A percentile compares a stretch with the other conserved stretches of the same genome.
Evolutionary conservation across 192 early-diverging fungal genomes (phyloP).

Genomic region (Coemansia sp.): DNA sequence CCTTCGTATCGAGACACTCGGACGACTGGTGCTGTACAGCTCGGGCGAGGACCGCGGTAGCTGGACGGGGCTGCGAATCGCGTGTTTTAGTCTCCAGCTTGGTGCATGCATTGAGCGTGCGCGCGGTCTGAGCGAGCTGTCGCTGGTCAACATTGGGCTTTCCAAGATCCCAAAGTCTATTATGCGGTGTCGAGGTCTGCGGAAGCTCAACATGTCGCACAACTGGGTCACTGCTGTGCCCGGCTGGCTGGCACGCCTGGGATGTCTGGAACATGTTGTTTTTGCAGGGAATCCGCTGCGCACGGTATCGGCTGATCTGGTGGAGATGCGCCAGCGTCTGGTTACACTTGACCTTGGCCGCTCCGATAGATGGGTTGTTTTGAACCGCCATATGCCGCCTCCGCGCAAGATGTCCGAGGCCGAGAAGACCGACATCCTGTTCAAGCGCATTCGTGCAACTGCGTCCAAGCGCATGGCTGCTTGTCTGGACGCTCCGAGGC

Average conservation of each 20-base stretch:
- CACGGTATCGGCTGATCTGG: slow-evolving; percentile 40
- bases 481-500: slow-evolving; percentile 29
- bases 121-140: slow-evolving; percentile 25
- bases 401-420: slow-evolving; percentile 18
- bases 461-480: slow-evolving; percentile 41
- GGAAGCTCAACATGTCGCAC: slow-evolving; percentile 51
- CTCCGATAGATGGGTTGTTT: slow-evolving; percentile 28
- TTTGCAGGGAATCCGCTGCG: slow-evolving; percentile 45
- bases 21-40: slow-evolving; percentile 32
- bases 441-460: slow-evolving; percentile 27
- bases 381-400: slow-evolving; percentile 22
- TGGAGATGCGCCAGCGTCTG: slow-evolving; percentile 51
- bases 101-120: slow-evolving; percentile 27
- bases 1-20: slow-evolving; percentile 24
- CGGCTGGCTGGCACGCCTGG: slow-evolving; percentile 35
- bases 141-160: slow-evolving; percentile 50
- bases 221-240: slow-evolving; percentile 51
- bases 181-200: slow-evolving; percentile 28
- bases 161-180: slow-evolving; percentile 23
- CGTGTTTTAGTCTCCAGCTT: slow-evolving; percentile 37
- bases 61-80: slow-evolving; percentile 35
- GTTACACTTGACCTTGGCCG: slow-evolving; percentile 35
- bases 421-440: slow-evolving; percentile 21
- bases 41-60: slow-evolving; percentile 27
- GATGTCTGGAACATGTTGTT: slow-evolving; percentile 34